Evolutionary conservation across 2,329 filamentous ascomycete genomes (phyloP).

Genomic region (Phialophora expanda): DNA sequence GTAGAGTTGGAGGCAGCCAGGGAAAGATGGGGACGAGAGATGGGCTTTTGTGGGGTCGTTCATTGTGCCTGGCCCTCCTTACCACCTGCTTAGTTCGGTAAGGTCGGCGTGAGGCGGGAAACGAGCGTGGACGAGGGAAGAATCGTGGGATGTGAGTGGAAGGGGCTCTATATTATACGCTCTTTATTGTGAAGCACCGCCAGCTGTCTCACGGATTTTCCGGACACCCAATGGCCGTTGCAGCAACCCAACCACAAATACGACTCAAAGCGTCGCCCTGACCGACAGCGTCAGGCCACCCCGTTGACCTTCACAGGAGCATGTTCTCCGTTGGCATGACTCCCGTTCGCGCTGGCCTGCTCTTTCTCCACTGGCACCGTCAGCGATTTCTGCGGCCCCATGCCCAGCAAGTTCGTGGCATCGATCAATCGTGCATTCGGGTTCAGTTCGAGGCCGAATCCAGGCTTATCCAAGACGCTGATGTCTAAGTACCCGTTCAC

Average conservation of each 20-base stretch:
- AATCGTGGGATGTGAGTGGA: neutral
- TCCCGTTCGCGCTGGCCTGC: slow-evolving; percentile 1
- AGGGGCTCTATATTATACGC: neutral
- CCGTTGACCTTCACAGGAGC: neutral
- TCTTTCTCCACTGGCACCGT: slow-evolving; percentile 43
- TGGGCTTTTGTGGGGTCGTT: slow-evolving; percentile 11
- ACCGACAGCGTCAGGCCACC: neutral
- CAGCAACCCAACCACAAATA: neutral
- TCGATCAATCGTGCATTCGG: slow-evolving; percentile 80
- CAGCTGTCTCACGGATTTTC: neutral
- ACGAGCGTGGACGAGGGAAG: neutral
- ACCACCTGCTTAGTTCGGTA: neutral
- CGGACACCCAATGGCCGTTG: neutral
- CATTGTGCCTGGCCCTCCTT: neutral
- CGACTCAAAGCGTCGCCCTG: neutral
- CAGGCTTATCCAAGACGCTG: slow-evolving; percentile 81
- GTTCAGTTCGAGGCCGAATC: slow-evolving; percentile 87
- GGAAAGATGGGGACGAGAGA: neutral
- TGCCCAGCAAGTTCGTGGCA: slow-evolving; percentile 73
- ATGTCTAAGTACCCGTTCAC: slow-evolving; percentile 80
- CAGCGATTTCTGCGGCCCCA: slow-evolving; percentile 59
- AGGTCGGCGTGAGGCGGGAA: neutral
- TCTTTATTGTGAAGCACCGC: neutral
- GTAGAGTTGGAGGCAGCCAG: slow-evolving; percentile 4
- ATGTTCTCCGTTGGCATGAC: slow-evolving; percentile 8